Conservation (phyloP, 495 filamentous ascomycete genomes). For the Aspergillus carlsbadensis region DNA sequence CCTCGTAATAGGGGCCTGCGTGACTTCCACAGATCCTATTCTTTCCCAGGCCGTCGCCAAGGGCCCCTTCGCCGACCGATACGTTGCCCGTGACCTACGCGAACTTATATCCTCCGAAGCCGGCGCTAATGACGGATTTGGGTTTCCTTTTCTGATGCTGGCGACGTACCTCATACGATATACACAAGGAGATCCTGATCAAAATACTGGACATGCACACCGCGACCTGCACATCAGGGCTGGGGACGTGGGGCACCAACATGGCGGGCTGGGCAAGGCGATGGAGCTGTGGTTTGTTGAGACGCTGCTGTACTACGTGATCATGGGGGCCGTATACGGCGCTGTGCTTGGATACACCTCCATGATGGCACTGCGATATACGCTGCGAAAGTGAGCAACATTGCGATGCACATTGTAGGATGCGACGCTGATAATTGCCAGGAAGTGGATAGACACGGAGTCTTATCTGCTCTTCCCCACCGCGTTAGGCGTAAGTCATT, state of each 20-base stretch:
- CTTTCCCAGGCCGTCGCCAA: constrained; percentile 13
- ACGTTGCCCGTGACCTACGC: constrained; percentile 11
- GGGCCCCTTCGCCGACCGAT: constrained; percentile 9
- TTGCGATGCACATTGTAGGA: too few species aligned
- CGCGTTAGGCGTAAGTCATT: constrained; percentile 1
- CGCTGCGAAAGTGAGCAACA: neutral
- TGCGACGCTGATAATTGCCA: neutral
- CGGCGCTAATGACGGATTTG: constrained; percentile 10
- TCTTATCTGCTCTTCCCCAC: constrained; percentile 6
- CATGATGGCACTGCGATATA: neutral
- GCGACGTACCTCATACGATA: constrained; percentile 11
- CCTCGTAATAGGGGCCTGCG: constrained; percentile 10
- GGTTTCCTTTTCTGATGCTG: constrained; percentile 14
- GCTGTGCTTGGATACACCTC: neutral
- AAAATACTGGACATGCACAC: neutral
- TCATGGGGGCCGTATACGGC: neutral
- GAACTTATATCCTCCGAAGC: constrained; percentile 15
- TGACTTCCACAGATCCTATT: constrained; percentile 11
- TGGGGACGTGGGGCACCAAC: constrained; percentile 5
- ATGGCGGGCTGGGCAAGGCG: constrained; percentile 3
- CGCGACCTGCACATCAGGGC: neutral
- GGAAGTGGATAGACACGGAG: constrained; percentile 12
- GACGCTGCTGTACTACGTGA: constrained; percentile 5
- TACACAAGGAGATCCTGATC: constrained; percentile 2
- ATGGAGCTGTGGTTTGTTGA: neutral